These are phyloP conservation scores for Anethum foeniculum DNA, from an alignment of 140 eudicot species.

Conservation along the genomic window DNA sequence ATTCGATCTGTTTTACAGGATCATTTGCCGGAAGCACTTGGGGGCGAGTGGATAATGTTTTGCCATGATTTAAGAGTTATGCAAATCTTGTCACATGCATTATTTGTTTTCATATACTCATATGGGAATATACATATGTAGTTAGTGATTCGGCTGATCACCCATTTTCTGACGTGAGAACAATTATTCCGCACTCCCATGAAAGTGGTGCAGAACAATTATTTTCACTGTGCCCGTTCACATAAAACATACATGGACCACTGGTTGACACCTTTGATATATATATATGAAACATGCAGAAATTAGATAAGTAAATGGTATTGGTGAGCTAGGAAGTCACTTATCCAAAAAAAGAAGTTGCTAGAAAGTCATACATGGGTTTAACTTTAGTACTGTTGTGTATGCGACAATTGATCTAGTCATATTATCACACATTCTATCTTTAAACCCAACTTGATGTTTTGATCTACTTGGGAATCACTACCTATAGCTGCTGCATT, in stretches of 20 bases:
- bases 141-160: background rate
- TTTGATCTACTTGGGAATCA: background rate
- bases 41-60: slow-evolving; percentile 9
- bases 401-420: background rate
- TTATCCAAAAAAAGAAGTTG: background rate
- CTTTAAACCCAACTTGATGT: background rate
- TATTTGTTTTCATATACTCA: background rate
- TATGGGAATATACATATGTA: background rate
- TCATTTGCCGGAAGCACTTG: background rate
- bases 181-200: no score
- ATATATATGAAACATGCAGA: background rate
- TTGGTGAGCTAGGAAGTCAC: background rate
- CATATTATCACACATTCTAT: background rate
- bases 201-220: no score
- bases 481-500: background rate
- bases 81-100: background rate
- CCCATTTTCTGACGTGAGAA: no score
- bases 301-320: background rate
- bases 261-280: background rate
- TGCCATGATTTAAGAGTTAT: background rate
- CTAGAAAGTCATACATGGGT: background rate
- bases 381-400: background rate
- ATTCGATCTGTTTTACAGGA: background rate
- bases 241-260: background rate
- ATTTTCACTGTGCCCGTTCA: no score